Evolutionary conservation across 805 yeast species (phyloP).

Genomic region (Komagataella ulmi): DNA sequence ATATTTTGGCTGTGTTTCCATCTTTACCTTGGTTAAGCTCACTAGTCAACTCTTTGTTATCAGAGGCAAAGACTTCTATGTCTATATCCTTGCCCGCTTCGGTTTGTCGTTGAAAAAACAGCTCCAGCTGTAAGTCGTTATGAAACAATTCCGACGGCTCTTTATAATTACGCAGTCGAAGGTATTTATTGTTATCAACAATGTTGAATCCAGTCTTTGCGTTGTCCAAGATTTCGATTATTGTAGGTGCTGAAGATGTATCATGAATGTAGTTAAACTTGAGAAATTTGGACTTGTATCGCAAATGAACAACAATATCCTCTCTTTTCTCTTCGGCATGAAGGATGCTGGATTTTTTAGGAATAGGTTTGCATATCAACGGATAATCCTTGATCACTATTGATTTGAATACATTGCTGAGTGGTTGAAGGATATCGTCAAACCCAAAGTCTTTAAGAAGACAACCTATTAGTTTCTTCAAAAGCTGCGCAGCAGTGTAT

Average conservation of each 20-base stretch:
- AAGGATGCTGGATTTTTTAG: constrained; percentile 3
- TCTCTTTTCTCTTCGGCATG: constrained; percentile 17
- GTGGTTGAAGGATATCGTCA: constrained; percentile 47
- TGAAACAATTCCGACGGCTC: background rate
- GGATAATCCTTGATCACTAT: constrained; percentile 54
- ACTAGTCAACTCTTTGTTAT: background rate
- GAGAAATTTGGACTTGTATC: constrained; percentile 39
- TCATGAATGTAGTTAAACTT: constrained; percentile 52
- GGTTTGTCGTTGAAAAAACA: background rate
- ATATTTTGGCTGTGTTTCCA: background rate
- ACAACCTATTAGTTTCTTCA: constrained; percentile 52
- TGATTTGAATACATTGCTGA: constrained; percentile 58
- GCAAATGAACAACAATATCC: constrained; percentile 23
- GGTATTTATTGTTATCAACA: constrained; percentile 6
- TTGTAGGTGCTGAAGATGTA: constrained; percentile 70
- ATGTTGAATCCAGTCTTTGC: constrained; percentile 63
- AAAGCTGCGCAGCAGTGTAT: constrained; percentile 37
- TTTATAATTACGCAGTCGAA: background rate
- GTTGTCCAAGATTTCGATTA: constrained; percentile 65
- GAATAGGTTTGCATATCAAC: constrained; percentile 28
- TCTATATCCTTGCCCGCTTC: background rate
- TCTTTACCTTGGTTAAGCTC: background rate
- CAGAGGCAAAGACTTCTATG: background rate
- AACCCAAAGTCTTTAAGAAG: constrained; percentile 74
- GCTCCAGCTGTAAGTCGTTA: background rate